These are phyloP conservation scores for Xylaria flabelliformis DNA, from an alignment of 495 filamentous ascomycete species.

Conservation along the genomic window DNA sequence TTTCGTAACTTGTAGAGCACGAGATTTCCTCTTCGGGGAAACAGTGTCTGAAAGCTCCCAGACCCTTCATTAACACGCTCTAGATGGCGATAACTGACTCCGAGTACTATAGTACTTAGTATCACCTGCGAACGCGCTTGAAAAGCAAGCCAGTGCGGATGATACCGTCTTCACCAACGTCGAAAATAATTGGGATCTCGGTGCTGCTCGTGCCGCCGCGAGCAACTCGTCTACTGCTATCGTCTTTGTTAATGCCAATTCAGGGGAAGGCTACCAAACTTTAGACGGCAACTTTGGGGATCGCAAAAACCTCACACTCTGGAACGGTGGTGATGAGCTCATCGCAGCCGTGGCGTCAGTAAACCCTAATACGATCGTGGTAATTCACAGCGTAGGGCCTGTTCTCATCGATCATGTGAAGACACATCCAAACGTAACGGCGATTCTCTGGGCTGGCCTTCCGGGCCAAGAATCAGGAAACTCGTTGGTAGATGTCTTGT, in stretches of 20 bases:
- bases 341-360: conserved; percentile 55
- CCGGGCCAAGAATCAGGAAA: conserved; percentile 65
- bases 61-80: too few relatives aligned
- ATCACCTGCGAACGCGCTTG: conserved; percentile 62
- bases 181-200: conserved; percentile 45
- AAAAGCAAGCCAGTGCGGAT: conserved; percentile 42
- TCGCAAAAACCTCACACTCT: conserved; percentile 55
- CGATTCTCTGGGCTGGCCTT: conserved; percentile 60
- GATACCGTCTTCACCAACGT: conserved; percentile 40
- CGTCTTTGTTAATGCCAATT: conserved; percentile 63
- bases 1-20: too few relatives aligned
- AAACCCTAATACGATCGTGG: conserved; percentile 61
- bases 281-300: conserved; percentile 66
- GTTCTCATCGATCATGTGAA: conserved; percentile 54
- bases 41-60: too few relatives aligned
- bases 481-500: conserved; percentile 58
- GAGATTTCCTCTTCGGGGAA: too few relatives aligned
- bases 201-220: conserved; percentile 45
- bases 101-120: conserved; percentile 47
- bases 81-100: neutral
- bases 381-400: conserved; percentile 61
- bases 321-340: conserved; percentile 59
- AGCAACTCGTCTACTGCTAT: conserved; percentile 52
- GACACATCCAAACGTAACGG: conserved; percentile 63
- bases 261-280: conserved; percentile 62